Base-by-base conservation (phyloP, 495 filamentous ascomycete genomes). In the Penicillium fimorum region DNA sequence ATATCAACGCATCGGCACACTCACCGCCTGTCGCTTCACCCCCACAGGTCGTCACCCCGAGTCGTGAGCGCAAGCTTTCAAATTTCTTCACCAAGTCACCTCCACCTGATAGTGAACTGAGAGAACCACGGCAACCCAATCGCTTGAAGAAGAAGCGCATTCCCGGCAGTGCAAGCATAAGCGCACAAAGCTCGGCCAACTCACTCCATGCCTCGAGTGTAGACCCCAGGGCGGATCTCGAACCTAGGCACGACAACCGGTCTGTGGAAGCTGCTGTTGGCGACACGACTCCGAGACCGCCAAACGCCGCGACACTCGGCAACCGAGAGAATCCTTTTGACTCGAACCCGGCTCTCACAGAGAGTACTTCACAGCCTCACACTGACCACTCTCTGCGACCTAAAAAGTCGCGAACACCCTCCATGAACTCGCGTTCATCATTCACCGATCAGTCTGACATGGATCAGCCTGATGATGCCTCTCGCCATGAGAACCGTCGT, bases 111-210 rank as follows among this genome's bases (percentile, higher is more conserved):
- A 79, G 76, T 18, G 89, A 89, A 30, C 76, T 78, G 38, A 82
- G 79, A 52, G 83, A 81, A 12, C 46, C 44, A 13, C 79, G 88
- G 44, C 85, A 86, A 64, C 88, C 90, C 2, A 96, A 95, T 58
- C 93, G 93, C 70, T 70, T 97, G 58, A 85, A 82, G 65, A 97
- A 97, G 73, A 92, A 88, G 73, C 82, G 87, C 38, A 75, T 88
- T 27, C 84, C 86, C 2, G 84, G 85, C 17, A 89, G 87, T 62
- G 77, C 84, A 17, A 90, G 89, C 59, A 84, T 82, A 29, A 95
- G 91, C 61, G 91, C 92, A 1, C 89, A 96, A 56, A 94, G 90
- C 56, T 97, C 92, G 7, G 85, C 84, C 7, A 80, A 86, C 1
- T 96, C 91, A 3, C 73, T 97, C 15, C 77, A 82, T 30, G 51